phyloP scores from a whole-genome alignment of 2,329 filamentous ascomycete species.

The Aaosphaeria pasadenensis region DNA sequence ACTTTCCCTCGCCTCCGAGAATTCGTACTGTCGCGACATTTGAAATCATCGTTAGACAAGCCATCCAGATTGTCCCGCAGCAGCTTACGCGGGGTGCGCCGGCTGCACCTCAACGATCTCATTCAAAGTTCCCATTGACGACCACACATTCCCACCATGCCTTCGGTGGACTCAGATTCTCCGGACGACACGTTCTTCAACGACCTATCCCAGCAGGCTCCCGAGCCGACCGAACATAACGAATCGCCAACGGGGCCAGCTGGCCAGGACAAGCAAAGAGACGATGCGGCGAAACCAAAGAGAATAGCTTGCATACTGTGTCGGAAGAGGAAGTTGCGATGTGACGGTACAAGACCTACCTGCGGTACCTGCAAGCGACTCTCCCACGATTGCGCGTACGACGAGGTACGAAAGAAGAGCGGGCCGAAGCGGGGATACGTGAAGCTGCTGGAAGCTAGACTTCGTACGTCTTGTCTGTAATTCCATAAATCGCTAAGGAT shows the following conservation, averaged over 20 bases:
- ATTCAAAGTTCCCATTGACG: too few species aligned
- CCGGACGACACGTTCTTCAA: constrained; percentile 55
- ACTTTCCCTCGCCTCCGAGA: too few species aligned
- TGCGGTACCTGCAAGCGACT: constrained; percentile 88
- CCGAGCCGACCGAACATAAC: constrained; percentile 17
- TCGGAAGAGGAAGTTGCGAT: constrained; percentile 85
- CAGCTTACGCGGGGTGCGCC: too few species aligned
- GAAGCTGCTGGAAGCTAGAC: constrained; percentile 85
- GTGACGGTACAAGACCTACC: constrained; percentile 78
- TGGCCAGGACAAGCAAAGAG: constrained; percentile 38
- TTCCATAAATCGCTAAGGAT: constrained; percentile 4
- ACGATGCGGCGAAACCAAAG: constrained; percentile 55
- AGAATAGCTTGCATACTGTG: constrained; percentile 94
- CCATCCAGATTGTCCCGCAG: too few species aligned
- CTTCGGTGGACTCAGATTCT: constrained; percentile 28
- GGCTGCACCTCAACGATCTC: too few species aligned
- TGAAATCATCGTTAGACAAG: too few species aligned
- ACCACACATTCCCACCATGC: constrained; percentile 17
- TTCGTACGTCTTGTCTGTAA: constrained; percentile 61
- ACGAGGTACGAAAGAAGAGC: constrained; percentile 90
- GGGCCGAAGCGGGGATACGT: constrained; percentile 93
- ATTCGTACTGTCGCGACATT: too few species aligned
- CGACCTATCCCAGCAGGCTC: constrained; percentile 48
- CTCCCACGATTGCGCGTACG: constrained; percentile 83
- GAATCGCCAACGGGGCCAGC: constrained; percentile 35